Percentiles rank a stretch among this genome's conserved stretches.
Conservation (phyloP, 768 basidiomycete genomes). For the Pleurotus ostreatus region DNA sequence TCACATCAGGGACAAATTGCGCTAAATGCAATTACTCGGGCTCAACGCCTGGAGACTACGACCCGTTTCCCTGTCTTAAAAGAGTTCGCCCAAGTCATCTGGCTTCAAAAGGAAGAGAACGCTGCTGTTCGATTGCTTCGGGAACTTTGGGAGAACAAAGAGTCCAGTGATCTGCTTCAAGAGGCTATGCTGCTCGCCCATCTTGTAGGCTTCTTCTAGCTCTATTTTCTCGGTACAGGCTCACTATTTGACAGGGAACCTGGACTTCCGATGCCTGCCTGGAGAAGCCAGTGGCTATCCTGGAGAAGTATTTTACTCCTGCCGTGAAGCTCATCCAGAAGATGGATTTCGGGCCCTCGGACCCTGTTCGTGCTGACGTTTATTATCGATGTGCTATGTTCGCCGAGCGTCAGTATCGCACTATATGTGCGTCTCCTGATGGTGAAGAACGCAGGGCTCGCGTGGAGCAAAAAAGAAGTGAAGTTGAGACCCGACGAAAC, state of each 20-base stretch:
- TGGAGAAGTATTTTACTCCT: slow-evolving; percentile 61
- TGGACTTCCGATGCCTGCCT: slow-evolving; percentile 90
- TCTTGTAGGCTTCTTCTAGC: slow-evolving; percentile 44
- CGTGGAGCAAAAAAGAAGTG: slow-evolving; percentile 64
- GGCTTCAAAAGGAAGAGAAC: slow-evolving; percentile 83
- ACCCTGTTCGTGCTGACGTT: slow-evolving; percentile 47
- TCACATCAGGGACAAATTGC: slow-evolving; percentile 75
- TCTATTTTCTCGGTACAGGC: neutral
- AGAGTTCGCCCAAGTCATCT: slow-evolving; percentile 89
- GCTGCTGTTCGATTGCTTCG: slow-evolving; percentile 74
- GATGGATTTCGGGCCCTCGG: slow-evolving; percentile 13
- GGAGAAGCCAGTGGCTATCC: slow-evolving; percentile 72
- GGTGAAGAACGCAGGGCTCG: slow-evolving; percentile 67
- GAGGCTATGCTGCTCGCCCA: slow-evolving; percentile 49
- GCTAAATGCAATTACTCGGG: slow-evolving; percentile 77
- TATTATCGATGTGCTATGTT: slow-evolving; percentile 85
- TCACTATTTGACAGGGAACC: slow-evolving; percentile 54
- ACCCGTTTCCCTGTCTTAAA: slow-evolving; percentile 53
- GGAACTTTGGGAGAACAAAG: slow-evolving; percentile 25
- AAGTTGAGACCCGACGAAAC: slow-evolving; percentile 52
- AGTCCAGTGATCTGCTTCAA: slow-evolving; percentile 14
- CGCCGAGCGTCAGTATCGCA: slow-evolving; percentile 82
- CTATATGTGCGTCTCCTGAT: slow-evolving; percentile 66
- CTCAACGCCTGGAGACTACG: slow-evolving; percentile 53
- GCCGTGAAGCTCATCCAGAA: slow-evolving; percentile 39